Conservation (phyloP, 352 stramenopile genomes). For the Globisporangium megalacanthum region DNA sequence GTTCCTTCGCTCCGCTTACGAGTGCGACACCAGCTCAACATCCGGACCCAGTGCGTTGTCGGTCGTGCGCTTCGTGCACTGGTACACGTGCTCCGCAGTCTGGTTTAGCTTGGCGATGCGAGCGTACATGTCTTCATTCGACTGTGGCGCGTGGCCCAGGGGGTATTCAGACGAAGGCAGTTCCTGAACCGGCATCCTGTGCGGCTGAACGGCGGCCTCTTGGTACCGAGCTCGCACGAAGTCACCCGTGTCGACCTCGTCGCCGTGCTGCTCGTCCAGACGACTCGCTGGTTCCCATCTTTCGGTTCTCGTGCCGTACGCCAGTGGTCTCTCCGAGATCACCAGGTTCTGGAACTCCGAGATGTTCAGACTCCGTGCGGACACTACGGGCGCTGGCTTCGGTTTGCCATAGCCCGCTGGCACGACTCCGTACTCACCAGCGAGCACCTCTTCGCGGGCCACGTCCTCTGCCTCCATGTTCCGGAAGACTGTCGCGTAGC, state of each 20-base stretch:
- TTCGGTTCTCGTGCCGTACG: not conserved
- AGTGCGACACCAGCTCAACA: too few relatives aligned
- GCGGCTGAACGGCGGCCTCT: too few relatives aligned
- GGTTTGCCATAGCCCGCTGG: not conserved
- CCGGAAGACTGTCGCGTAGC: not conserved
- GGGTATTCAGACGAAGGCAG: not conserved
- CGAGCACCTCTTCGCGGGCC: constrained; percentile 11
- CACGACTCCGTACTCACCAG: constrained; percentile 5
- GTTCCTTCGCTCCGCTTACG: too few relatives aligned
- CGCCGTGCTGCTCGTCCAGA: constrained; percentile 1
- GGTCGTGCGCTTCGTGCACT: constrained; percentile 11
- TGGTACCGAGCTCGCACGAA: constrained; percentile 5
- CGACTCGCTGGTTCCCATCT: not conserved
- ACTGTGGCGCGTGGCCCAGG: too few relatives aligned
- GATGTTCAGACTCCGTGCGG: not conserved
- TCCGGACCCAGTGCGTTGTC: not conserved
- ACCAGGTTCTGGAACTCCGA: not conserved
- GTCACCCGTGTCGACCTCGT: constrained; percentile 4
- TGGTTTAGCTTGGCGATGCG: constrained; percentile 14
- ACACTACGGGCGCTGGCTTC: not conserved
- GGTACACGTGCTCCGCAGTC: constrained; percentile 12
- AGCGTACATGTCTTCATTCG: constrained; percentile 8
- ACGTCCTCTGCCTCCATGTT: constrained; percentile 2
- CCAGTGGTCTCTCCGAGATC: not conserved
- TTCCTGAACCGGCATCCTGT: not conserved